phyloP scores from a whole-genome alignment of 1,284 basidiomycete species.

The Singerocomus inundabilis region DNA sequence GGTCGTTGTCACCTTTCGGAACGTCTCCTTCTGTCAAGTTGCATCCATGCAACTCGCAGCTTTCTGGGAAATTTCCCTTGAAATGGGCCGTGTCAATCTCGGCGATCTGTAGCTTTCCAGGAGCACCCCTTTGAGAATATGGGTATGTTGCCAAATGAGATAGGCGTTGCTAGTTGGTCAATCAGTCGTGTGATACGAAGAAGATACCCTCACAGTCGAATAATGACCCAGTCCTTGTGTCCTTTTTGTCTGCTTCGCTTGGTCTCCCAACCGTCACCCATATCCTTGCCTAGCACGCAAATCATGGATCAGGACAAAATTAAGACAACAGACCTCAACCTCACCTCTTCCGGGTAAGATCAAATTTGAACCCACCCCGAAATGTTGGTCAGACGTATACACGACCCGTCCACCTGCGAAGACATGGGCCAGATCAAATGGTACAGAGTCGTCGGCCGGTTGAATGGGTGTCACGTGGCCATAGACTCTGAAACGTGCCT shows the following conservation, averaged over 20 bases:
- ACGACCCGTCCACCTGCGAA: conserved; percentile 86
- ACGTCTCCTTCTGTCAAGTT: conserved; percentile 42
- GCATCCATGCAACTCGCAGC: conserved; percentile 78
- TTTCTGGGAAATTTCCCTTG: conserved; percentile 95
- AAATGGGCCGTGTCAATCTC: conserved; percentile 96
- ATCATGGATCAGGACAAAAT: neutral
- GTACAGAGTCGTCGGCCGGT: conserved; percentile 46
- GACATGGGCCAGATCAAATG: conserved; percentile 87
- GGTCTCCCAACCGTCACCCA: conserved; percentile 99
- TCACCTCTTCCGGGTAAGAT: conserved; percentile 85
- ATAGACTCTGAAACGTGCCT: conserved; percentile 89
- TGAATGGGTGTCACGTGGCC: conserved; percentile 72
- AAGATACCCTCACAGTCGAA: conserved; percentile 69
- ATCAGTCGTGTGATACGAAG: conserved; percentile 3
- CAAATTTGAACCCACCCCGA: conserved; percentile 88
- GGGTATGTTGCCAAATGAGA: neutral
- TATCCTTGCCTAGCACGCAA: conserved; percentile 61
- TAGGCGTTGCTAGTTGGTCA: conserved; percentile 1
- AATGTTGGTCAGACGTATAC: conserved; percentile 88
- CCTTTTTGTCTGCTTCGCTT: conserved; percentile 79
- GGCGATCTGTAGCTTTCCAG: conserved; percentile 72
- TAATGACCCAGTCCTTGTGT: conserved; percentile 89
- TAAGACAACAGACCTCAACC: neutral
- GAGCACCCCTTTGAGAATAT: conserved; percentile 49
- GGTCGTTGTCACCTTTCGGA: conserved; percentile 37